Evolutionary conservation across 2,329 filamentous ascomycete genomes (phyloP).

Genomic region (Ampelomyces quisqualis): DNA sequence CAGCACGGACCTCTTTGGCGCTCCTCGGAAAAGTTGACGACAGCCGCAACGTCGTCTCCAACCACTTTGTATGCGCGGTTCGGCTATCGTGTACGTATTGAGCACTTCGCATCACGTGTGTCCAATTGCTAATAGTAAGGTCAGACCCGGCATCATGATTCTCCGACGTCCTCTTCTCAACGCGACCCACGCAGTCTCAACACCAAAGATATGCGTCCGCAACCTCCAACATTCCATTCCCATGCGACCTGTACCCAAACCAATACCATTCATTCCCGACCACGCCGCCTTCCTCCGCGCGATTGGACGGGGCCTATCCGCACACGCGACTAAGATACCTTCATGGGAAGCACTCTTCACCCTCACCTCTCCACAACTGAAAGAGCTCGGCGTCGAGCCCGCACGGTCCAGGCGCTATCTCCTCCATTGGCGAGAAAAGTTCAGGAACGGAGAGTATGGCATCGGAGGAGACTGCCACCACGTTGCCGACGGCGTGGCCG

Average conservation of each 20-base stretch:
- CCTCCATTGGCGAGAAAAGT: constrained; percentile 83
- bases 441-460: constrained; percentile 73
- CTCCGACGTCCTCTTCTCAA: constrained; percentile 39
- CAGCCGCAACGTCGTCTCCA: constrained; percentile 7
- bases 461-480: constrained; percentile 78
- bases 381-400: constrained; percentile 80
- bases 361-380: constrained; percentile 72
- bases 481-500: constrained; percentile 62
- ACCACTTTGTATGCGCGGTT: neutral
- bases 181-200: constrained; percentile 26
- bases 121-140: neutral
- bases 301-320: constrained; percentile 82
- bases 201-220: constrained; percentile 36
- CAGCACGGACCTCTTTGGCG: constrained; percentile 29
- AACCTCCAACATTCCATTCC: constrained; percentile 45
- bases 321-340: constrained; percentile 82
- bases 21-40: constrained; percentile 37
- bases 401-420: constrained; percentile 80
- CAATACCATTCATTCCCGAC: constrained; percentile 85
- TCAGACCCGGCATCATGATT: constrained; percentile 30
- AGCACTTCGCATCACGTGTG: too few relatives aligned
- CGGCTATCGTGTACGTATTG: neutral
- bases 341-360: constrained; percentile 90
- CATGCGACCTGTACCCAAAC: constrained; percentile 59
- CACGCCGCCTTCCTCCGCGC: constrained; percentile 81